Evolutionary conservation across 257 asterid genomes (phyloP).

Genomic region (Parsonsia alboflavescens): DNA sequence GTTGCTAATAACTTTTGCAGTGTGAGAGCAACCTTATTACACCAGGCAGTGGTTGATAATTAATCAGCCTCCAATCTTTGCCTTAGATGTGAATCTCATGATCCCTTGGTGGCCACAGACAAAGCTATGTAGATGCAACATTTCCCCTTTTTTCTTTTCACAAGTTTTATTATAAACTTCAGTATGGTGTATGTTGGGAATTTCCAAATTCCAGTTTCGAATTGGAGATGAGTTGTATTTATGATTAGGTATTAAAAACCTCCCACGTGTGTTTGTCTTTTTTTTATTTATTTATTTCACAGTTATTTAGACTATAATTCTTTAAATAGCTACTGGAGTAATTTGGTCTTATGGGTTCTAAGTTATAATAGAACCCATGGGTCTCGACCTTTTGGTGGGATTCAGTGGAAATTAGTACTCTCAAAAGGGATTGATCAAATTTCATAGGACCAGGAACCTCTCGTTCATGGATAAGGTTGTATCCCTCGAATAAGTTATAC

Average conservation of each 20-base stretch:
- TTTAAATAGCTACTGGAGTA: neutral
- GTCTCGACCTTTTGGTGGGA: too few species aligned
- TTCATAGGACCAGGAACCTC: too few species aligned
- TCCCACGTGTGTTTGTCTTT: too few species aligned
- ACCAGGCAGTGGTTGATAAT: neutral
- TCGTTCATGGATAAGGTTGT: too few species aligned
- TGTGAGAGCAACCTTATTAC: neutral
- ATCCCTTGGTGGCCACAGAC: neutral
- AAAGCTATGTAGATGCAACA: neutral
- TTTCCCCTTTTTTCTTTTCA: too few species aligned
- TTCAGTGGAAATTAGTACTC: too few species aligned
- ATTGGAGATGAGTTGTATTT: neutral
- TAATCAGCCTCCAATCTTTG: neutral
- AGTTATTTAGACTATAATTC: neutral
- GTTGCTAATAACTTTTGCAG: neutral
- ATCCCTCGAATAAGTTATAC: too few species aligned
- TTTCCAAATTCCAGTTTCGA: too few species aligned
- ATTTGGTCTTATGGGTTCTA: neutral
- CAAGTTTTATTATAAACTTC: neutral
- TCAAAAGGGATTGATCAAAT: too few species aligned
- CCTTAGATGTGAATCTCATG: neutral
- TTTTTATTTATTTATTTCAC: too few species aligned
- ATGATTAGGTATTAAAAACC: neutral
- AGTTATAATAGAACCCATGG: neutral
- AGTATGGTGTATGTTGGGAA: neutral